phyloP scores from a whole-genome alignment of 2,329 filamentous ascomycete species.

The Aureobasidium uvarum region DNA sequence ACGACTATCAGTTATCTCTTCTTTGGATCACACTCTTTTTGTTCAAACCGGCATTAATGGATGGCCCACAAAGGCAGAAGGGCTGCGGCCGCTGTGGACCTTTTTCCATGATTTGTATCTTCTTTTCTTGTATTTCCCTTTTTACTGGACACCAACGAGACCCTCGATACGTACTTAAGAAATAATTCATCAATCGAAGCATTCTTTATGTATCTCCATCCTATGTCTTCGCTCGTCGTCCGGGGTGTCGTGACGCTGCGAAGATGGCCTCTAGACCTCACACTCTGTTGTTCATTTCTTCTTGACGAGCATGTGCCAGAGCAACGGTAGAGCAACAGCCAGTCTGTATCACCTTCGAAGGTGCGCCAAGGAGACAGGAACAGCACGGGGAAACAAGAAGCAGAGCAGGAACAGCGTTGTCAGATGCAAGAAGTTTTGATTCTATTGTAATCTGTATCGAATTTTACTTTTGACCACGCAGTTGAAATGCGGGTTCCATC shows the following conservation, averaged over 20 bases:
- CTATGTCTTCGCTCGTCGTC: background rate
- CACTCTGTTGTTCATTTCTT: too few relatives aligned
- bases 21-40: background rate
- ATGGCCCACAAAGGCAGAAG: background rate
- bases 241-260: too few relatives aligned
- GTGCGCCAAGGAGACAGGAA: background rate
- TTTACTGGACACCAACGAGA: background rate
- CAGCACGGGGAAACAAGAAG: background rate
- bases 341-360: background rate
- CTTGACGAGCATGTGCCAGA: background rate
- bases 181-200: background rate
- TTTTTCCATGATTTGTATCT: background rate
- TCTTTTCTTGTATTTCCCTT: background rate
- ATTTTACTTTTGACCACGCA: slow-evolving; percentile 23
- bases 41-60: background rate
- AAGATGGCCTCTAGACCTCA: too few relatives aligned
- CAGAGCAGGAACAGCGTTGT: background rate
- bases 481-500: slow-evolving; percentile 25
- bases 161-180: background rate
- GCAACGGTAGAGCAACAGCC: background rate
- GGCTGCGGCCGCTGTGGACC: background rate
- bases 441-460: slow-evolving; percentile 11
- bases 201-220: background rate
- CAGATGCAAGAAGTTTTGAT: background rate
- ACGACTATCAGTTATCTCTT: background rate